Evolutionary conservation across 345 rosid species (phyloP).

Genomic region (Murraya paniculata): DNA sequence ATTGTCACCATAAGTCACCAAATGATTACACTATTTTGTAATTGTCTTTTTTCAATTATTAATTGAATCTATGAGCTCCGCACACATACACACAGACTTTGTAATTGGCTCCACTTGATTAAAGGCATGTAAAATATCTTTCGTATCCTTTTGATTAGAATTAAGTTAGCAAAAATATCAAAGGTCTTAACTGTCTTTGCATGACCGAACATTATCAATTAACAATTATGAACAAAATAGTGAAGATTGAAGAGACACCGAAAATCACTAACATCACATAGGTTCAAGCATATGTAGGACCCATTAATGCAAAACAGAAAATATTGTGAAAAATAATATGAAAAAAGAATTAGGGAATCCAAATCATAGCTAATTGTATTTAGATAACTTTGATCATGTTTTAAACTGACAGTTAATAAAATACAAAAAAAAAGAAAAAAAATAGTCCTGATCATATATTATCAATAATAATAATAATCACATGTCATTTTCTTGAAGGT

Average conservation of each 20-base stretch:
- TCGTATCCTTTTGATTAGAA: neutral
- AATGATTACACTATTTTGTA: neutral
- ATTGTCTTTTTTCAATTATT: neutral
- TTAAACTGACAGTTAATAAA: neutral
- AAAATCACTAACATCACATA: conserved; percentile 2
- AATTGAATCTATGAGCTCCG: neutral
- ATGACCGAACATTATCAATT: neutral
- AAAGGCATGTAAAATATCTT: neutral
- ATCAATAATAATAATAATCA: neutral
- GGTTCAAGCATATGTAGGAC: neutral
- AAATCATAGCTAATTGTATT: neutral
- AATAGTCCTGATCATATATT: neutral
- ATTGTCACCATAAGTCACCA: neutral
- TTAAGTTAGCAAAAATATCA: neutral
- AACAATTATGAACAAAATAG: neutral
- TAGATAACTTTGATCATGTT: neutral
- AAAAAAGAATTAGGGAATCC: neutral
- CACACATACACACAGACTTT: neutral
- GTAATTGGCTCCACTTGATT: neutral
- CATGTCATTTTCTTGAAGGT: neutral
- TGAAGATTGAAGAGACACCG: conserved; percentile 14
- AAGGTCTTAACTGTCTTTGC: neutral
- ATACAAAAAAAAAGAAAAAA: neutral
- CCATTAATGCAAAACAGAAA: neutral
- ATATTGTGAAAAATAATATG: neutral